Base-by-base conservation (phyloP, 495 filamentous ascomycete species). In the Trichoderma asperelloides region DNA sequence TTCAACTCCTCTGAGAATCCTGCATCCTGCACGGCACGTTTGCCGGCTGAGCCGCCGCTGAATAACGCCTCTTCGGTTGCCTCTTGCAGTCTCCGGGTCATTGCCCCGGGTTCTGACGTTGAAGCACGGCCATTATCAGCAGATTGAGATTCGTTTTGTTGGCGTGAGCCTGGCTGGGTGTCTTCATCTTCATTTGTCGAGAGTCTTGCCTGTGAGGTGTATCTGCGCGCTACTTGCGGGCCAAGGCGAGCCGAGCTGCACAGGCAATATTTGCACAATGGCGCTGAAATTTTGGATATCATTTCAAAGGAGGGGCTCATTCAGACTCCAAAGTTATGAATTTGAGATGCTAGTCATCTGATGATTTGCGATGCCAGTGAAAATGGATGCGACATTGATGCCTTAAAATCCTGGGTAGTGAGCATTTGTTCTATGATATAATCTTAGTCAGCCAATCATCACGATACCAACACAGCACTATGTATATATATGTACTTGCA, bases 1-100 rank as follows among this genome's bases (percentile, higher is more conserved):
- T 92, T 96, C 68, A 98, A 78, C 67, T 96, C 92, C 21, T 93
- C 90, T 65, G 88, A 89, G 79, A 98, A 96, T 37, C 91, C 91
- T 62, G 91, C 91, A 66, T 96, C 89, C 71, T 90, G 81, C 16
- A 97, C 81, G n/a, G 89, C 90, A 71, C 88, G 88, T 57, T 79
- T 83, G 45, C 91, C 88, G 51, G 88, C 85, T 68, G 84, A 83
- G 27, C 91, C 89, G 21, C 89, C 90, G 67, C 84, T 85, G 30
- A 92, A 79, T 28, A 96, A 78, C 7, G 83, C 84, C 64, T 95
- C 88, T 74, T 96, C 92, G 37, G 90, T 93, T 74, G 95, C 90
- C 73, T 91, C 82, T 51, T 86, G 80, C 33, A 97, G 81, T 28
- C 91, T 86, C 41, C 89, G 81, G 3, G 86, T 82, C 90, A 97